These are phyloP conservation scores for Cryomyces minteri DNA, from an alignment of 495 filamentous ascomycete genomes.

Conservation along the genomic window DNA sequence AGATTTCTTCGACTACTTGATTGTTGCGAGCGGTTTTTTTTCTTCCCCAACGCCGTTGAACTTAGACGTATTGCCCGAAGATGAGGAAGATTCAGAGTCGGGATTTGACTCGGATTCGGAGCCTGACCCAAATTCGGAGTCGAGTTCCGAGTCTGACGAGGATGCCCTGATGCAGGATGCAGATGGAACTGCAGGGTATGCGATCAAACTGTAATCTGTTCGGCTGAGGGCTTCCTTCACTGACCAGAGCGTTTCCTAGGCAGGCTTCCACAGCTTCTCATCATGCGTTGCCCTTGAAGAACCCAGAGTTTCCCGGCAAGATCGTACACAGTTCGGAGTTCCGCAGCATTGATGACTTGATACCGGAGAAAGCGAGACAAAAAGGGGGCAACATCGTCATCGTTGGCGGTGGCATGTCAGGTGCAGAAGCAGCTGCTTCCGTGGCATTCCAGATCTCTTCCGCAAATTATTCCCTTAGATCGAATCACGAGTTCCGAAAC, in stretches of 20 bases:
- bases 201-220: too few relatives aligned
- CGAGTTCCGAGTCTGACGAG: too few relatives aligned
- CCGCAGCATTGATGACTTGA: slow-evolving; percentile 13
- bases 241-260: too few relatives aligned
- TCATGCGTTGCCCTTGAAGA: too few relatives aligned
- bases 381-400: slow-evolving; percentile 47
- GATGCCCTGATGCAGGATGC: too few relatives aligned
- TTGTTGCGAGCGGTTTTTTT: slow-evolving; percentile 66
- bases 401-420: slow-evolving; percentile 71
- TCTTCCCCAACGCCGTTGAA: slow-evolving; percentile 35
- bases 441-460: too few relatives aligned
- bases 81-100: background rate
- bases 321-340: slow-evolving; percentile 43
- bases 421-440: slow-evolving; percentile 24
- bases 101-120: background rate
- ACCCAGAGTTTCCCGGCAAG: slow-evolving; percentile 9
- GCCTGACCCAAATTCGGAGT: too few relatives aligned
- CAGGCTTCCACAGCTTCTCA: too few relatives aligned
- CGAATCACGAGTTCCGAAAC: slow-evolving; percentile 2
- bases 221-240: too few relatives aligned
- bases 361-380: slow-evolving; percentile 2
- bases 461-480: too few relatives aligned
- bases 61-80: slow-evolving; percentile 26
- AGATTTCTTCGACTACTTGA: slow-evolving; percentile 48
- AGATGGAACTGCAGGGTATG: too few relatives aligned